Conservation (phyloP, 2,329 filamentous ascomycete genomes). For the Aspergillus alliaceus region DNA sequence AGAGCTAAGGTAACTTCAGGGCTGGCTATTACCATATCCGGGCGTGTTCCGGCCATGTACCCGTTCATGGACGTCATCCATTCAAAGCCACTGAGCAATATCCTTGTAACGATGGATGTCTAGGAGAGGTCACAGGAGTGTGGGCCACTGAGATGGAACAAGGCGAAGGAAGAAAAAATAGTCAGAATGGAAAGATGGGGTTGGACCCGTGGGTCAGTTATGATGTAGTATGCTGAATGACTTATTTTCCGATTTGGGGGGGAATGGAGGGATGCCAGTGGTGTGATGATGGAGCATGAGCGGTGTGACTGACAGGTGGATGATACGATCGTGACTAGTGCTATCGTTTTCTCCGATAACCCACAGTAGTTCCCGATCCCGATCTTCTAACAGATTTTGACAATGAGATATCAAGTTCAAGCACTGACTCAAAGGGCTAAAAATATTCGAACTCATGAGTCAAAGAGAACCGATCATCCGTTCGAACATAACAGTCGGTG, state of each 20-base stretch:
- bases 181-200: neutral
- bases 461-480: neutral
- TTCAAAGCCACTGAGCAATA: constrained; percentile 2
- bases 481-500: constrained; percentile 5
- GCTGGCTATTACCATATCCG: neutral
- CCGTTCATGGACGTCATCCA: constrained; percentile 9
- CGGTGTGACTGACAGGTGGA: constrained; percentile 27
- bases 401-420: neutral
- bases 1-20: neutral
- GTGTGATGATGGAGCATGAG: constrained; percentile 24
- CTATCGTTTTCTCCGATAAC: neutral
- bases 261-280: constrained; percentile 11
- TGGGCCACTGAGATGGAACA: constrained; percentile 11
- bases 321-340: neutral
- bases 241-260: neutral
- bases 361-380: neutral
- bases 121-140: constrained; percentile 13
- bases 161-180: neutral
- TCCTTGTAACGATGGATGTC: constrained; percentile 7
- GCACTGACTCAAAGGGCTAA: neutral
- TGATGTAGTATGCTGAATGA: constrained; percentile 1
- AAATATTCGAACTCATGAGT: neutral
- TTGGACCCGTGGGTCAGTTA: constrained; percentile 9
- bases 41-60: neutral
- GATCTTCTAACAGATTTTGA: too few relatives aligned